Conservation (phyloP, 73 alveolate species). For the Paramecium biaurelia region DNA sequence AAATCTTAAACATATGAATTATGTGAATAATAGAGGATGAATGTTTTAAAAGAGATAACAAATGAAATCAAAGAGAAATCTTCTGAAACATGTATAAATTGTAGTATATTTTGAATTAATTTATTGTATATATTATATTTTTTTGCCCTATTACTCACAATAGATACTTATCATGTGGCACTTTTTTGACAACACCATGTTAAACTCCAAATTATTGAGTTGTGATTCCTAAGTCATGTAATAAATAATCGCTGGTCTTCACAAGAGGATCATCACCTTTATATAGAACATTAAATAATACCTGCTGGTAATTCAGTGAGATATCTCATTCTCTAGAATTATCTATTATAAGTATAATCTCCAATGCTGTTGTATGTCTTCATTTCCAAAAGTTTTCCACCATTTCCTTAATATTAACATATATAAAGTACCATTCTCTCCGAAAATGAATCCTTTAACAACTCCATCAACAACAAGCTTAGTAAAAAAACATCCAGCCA, state of each 20-base stretch:
- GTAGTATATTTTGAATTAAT: neutral
- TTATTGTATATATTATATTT: neutral
- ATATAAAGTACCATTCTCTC: conserved; percentile 15
- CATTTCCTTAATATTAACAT: neutral
- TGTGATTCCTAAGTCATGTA: conserved; percentile 23
- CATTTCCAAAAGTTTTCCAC: conserved; percentile 8
- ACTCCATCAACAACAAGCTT: neutral
- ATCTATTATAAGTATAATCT: conserved; percentile 47
- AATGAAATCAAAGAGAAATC: neutral
- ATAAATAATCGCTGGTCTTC: neutral
- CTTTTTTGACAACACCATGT: neutral
- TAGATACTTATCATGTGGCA: conserved; percentile 50
- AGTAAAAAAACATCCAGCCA: neutral
- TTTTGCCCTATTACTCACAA: conserved; percentile 29
- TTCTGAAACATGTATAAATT: neutral
- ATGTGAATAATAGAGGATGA: neutral
- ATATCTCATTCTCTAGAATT: conserved; percentile 55
- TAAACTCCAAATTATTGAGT: neutral
- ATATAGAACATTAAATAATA: neutral
- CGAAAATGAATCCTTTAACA: neutral
- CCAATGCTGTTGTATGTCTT: conserved; percentile 4
- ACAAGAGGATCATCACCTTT: conserved; percentile 24
- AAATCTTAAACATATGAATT: neutral
- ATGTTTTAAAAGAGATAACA: neutral
- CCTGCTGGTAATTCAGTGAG: conserved; percentile 31